Conservation (phyloP, 805 yeast species). For the Schizosaccharomyces octosporus region DNA sequence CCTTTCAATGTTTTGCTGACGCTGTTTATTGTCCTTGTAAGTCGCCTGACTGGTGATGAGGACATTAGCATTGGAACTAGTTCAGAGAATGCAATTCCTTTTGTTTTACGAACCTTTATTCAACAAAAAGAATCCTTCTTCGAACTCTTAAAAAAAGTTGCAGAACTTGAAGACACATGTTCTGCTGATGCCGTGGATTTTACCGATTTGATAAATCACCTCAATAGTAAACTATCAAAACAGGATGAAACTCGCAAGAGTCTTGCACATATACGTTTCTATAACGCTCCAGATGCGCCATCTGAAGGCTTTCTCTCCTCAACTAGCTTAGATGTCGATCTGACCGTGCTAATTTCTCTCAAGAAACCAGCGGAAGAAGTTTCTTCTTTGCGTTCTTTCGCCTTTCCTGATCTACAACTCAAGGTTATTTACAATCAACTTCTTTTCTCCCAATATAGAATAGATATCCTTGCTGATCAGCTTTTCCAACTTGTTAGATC, state of each 20-base stretch:
- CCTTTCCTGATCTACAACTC: conserved; percentile 14
- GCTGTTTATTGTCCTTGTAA: conserved; percentile 42
- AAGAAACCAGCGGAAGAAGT: conserved; percentile 9
- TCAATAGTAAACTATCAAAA: background rate
- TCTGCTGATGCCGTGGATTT: conserved; percentile 6
- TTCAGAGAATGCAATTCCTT: conserved; percentile 16
- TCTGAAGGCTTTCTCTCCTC: conserved; percentile 8
- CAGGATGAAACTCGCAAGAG: background rate
- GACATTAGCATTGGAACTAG: conserved; percentile 68
- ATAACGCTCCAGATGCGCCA: conserved; percentile 1
- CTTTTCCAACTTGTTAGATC: conserved; percentile 25
- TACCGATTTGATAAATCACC: background rate
- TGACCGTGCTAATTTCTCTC: conserved; percentile 27
- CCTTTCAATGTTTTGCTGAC: conserved; percentile 27
- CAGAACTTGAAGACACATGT: conserved; percentile 8
- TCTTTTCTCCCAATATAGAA: conserved; percentile 45
- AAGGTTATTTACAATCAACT: conserved; percentile 44
- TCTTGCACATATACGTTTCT: background rate
- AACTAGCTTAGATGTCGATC: conserved; percentile 34
- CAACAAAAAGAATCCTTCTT: conserved; percentile 19
- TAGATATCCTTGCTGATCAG: conserved; percentile 49
- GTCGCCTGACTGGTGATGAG: conserved; percentile 78
- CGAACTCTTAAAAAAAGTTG: conserved; percentile 25
- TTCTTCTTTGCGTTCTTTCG: background rate
- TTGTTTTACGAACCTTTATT: conserved; percentile 38